Evolutionary conservation across 495 filamentous ascomycete species (phyloP).

Genomic region (Evansstolkia leycettana): DNA sequence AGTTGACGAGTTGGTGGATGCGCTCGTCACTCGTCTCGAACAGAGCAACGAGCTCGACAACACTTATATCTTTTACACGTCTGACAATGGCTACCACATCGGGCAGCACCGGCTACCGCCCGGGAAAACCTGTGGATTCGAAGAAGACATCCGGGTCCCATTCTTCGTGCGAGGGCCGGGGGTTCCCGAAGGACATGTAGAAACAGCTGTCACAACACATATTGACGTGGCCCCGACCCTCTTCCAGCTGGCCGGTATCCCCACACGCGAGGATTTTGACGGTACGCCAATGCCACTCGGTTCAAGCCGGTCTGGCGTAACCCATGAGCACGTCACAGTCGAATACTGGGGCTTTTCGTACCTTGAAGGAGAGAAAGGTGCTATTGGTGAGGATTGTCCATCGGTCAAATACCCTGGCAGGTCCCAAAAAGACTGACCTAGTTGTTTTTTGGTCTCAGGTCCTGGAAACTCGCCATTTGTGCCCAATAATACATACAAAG

Average conservation of each 20-base stretch:
- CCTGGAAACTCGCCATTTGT: slow-evolving; percentile 8
- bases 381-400: slow-evolving; percentile 14
- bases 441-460: slow-evolving; percentile 9
- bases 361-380: slow-evolving; percentile 32
- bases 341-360: slow-evolving; percentile 50
- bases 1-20: slow-evolving; percentile 59
- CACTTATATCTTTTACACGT: slow-evolving; percentile 61
- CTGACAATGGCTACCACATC: slow-evolving; percentile 67
- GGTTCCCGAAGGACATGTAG: slow-evolving; percentile 27
- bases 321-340: slow-evolving; percentile 54
- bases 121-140: slow-evolving; percentile 59
- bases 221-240: slow-evolving; percentile 59
- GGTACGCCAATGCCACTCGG: slow-evolving; percentile 43
- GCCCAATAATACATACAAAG: slow-evolving; percentile 54
- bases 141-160: slow-evolving; percentile 65
- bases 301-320: slow-evolving; percentile 15
- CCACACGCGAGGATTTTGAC: slow-evolving; percentile 42
- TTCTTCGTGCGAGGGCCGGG: slow-evolving; percentile 49
- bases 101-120: slow-evolving; percentile 61
- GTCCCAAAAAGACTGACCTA: no score
- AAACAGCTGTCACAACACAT: slow-evolving; percentile 52
- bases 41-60: slow-evolving; percentile 43
- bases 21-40: slow-evolving; percentile 39
- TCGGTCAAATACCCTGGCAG: no score
- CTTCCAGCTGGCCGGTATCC: slow-evolving; percentile 36